Percentiles rank a stretch among this genome's conserved stretches.
Evolutionary conservation across 805 yeast species (phyloP).

Genomic region (Hanseniaspora meyeri): DNA sequence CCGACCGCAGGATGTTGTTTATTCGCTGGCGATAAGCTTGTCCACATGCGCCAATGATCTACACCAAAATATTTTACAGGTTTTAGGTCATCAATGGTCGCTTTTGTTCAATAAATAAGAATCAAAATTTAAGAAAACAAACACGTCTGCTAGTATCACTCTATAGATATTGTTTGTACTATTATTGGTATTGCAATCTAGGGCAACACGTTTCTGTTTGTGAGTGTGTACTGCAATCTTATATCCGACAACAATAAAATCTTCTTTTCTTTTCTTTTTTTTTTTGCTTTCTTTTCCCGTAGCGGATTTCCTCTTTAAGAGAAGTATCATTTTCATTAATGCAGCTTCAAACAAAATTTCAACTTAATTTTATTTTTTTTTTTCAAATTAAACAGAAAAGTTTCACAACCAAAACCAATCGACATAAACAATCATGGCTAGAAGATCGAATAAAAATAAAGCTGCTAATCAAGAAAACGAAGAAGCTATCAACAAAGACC

Average conservation of each 20-base stretch:
- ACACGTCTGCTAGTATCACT: no score
- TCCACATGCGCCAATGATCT: no score
- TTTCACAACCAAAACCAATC: not conserved
- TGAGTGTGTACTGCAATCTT: not conserved
- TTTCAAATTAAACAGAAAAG: not conserved
- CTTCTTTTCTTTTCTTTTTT: not conserved
- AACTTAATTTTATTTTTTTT: not conserved
- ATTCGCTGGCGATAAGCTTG: no score
- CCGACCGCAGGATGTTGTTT: no score
- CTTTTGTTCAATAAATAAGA: no score
- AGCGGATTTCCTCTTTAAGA: not conserved
- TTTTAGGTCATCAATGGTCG: no score
- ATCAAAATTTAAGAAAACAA: no score
- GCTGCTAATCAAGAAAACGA: not conserved
- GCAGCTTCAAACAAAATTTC: no score
- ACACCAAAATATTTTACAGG: no score
- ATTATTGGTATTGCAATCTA: no score
- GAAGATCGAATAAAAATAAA: slow-evolving; percentile 24
- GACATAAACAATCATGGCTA: slow-evolving; percentile 3
- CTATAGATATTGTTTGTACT: no score
- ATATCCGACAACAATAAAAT: not conserved
- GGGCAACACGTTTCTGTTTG: no score
- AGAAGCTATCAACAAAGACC: slow-evolving; percentile 24
- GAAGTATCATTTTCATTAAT: not conserved
- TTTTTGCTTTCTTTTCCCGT: not conserved